A percentile compares a stretch with the other conserved stretches of the same genome.
These are phyloP conservation scores for Aspergillus sclerotioniger DNA, from an alignment of 495 filamentous ascomycete species.

Conservation along the genomic window DNA sequence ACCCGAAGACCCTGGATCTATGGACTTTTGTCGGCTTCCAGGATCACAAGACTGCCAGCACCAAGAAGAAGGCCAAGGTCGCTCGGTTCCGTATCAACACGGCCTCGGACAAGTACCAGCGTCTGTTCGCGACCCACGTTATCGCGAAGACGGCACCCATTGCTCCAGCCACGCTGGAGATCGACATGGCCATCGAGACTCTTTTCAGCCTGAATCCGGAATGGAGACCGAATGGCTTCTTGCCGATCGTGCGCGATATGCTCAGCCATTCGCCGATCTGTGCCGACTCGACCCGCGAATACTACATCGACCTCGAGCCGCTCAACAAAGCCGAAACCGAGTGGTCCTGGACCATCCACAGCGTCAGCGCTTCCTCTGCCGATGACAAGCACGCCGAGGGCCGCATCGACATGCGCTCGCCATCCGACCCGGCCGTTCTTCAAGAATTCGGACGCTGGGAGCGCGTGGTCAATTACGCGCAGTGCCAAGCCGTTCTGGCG, in stretches of 20 bases:
- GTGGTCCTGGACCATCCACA: slow-evolving; percentile 18
- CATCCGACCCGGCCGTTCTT: background rate
- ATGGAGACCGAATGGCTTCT: slow-evolving; percentile 14
- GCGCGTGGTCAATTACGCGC: slow-evolving; percentile 34
- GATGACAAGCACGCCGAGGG: background rate
- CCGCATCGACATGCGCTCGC: background rate
- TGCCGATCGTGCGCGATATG: slow-evolving; percentile 28
- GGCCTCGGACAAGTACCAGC: slow-evolving; percentile 30
- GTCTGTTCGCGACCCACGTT: slow-evolving; percentile 35
- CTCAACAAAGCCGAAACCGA: slow-evolving; percentile 9
- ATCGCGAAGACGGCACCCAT: slow-evolving; percentile 47
- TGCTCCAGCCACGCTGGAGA: slow-evolving; percentile 42
- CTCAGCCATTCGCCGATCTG: slow-evolving; percentile 38
- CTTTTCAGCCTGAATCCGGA: slow-evolving; percentile 35
- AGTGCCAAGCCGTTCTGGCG: slow-evolving; percentile 31
- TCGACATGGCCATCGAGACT: slow-evolving; percentile 47
- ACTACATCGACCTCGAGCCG: slow-evolving; percentile 34
- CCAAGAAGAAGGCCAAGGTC: too few species aligned
- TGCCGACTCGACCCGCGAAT: slow-evolving; percentile 28
- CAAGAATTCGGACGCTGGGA: slow-evolving; percentile 39
- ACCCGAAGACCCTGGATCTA: slow-evolving; percentile 13
- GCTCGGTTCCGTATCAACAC: slow-evolving; percentile 48
- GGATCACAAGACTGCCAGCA: slow-evolving; percentile 27
- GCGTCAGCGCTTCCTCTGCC: background rate
- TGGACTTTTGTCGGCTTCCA: slow-evolving; percentile 42